phyloP scores from a whole-genome alignment of 169 alveolate species.

The Cystoisospora suis region DNA sequence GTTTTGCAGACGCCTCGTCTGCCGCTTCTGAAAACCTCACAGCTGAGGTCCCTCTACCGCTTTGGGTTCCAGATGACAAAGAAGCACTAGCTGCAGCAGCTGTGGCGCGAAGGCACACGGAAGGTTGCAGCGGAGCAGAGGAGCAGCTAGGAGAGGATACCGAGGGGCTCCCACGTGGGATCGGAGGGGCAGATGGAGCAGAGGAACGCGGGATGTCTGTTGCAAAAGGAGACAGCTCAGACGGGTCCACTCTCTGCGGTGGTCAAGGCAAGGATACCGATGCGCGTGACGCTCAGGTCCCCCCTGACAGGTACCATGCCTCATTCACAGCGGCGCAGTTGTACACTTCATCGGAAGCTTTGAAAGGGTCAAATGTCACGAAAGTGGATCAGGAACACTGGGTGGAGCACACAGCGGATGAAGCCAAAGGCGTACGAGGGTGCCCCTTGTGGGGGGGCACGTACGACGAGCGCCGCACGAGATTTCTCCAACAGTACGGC shows the following conservation, averaged over 20 bases:
- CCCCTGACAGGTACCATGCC: background rate
- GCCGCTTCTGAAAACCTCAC: background rate
- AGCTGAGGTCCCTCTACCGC: background rate
- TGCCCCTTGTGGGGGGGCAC: conserved; percentile 32
- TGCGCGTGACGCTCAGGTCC: no score
- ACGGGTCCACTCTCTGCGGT: no score
- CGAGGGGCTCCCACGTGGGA: background rate
- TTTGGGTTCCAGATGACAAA: background rate
- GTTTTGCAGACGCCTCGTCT: no score
- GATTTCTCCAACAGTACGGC: background rate
- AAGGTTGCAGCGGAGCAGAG: conserved; percentile 6
- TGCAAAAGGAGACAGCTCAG: no score
- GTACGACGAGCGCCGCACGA: conserved; percentile 1
- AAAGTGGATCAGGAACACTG: background rate
- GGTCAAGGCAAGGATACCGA: no score
- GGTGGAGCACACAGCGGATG: background rate
- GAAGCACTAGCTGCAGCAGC: conserved; percentile 24
- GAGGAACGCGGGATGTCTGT: background rate
- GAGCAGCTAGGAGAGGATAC: background rate
- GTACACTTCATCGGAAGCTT: background rate
- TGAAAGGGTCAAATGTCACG: background rate
- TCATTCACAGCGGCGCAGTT: conserved; percentile 10
- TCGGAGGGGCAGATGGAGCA: background rate
- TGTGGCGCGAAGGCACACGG: conserved; percentile 23
- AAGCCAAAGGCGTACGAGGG: background rate